Conservation (phyloP, 208 protist species). For the Angomonas deanei region DNA sequence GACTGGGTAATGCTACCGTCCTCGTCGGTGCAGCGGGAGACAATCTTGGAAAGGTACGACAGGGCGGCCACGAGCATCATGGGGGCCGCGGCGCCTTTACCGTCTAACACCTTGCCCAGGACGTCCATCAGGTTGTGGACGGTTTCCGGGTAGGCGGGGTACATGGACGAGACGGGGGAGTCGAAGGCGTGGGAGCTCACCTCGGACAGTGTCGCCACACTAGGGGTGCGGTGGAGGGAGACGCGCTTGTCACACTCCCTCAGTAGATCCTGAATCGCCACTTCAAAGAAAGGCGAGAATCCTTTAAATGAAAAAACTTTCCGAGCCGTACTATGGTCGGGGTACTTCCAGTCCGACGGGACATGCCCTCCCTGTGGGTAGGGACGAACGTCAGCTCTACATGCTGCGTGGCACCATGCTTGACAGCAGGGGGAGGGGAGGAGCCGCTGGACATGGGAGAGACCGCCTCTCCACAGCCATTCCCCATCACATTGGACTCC, state of each 20-base stretch:
- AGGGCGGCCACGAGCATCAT: conserved; percentile 78
- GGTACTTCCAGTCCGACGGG: too few relatives aligned
- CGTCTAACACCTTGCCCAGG: conserved; percentile 19
- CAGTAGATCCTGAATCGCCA: conserved; percentile 72
- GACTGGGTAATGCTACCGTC: conserved; percentile 45
- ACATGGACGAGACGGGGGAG: conserved; percentile 17
- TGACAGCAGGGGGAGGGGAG: conserved; percentile 1
- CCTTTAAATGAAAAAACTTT: conserved; percentile 28
- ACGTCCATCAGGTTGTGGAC: conserved; percentile 18
- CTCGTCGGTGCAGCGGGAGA: conserved; percentile 34
- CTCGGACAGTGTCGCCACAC: not conserved
- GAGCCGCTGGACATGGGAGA: conserved; percentile 16
- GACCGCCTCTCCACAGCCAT: conserved; percentile 29
- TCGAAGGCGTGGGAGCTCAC: conserved; percentile 45
- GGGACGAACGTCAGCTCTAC: conserved; percentile 1
- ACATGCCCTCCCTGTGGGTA: not conserved
- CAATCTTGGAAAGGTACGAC: conserved; percentile 70
- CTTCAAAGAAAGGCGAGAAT: conserved; percentile 66
- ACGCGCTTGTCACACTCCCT: conserved; percentile 53
- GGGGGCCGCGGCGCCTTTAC: conserved; percentile 30
- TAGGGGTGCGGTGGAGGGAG: conserved; percentile 20
- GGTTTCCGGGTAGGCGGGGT: not conserved
- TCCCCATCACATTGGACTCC: conserved; percentile 15
- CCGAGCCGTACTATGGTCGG: not conserved
- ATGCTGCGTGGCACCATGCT: not conserved